Evolutionary conservation across 768 basidiomycete genomes (phyloP), one percentile per base, ranked within the genome.

Genomic region (Boletus insuetus): DNA sequence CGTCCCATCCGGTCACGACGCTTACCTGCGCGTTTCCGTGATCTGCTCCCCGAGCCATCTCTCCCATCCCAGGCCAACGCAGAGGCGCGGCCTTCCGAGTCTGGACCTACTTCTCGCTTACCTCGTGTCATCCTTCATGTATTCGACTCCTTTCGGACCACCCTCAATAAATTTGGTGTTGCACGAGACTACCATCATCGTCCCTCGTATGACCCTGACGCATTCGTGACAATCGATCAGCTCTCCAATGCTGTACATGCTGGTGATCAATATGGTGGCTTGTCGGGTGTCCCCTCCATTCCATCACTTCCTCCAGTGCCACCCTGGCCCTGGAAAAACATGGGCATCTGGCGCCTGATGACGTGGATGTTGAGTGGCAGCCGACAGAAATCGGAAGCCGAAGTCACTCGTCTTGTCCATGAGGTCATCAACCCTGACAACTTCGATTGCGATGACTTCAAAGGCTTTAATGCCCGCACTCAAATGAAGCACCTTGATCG

Each of bases 321-420:
- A 9, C 59, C 56, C 2, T 61, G 62, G 60, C 60, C 62, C 2
- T 61, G 56, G 59, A 17, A 19, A 20, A 51, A 39, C 6, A 61
- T 62, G 54, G 8, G 31, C 1, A 40, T 55, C 1, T 59, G 58
- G 58, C 17, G 38, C 0, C 24, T 61, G 16, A 64, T 64, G 62
- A 43, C 20, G 1, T 64, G 64, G 64, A 56, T 54, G 41, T 3
- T 64, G 17, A 50, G 38, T 0, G 55, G 64, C 0, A 52, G 50
- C n/a, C 12, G 14, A 1, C 42, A 48, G 16, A 57, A 51, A n/a
- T 65, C 63, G 3, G 46, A 12, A 2, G 12, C 42, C 11, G 50
- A 64, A 13, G 46, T 58, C 1, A 59, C 44, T 26, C 46, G 42
- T 2, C 51, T 65, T 2, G 58, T 50, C 4, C 10, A 38, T 6